Evolutionary conservation across 768 basidiomycete species (phyloP), one percentile per base, ranked within the genome.

Genomic region (Strobilomyces echinocephalus): DNA sequence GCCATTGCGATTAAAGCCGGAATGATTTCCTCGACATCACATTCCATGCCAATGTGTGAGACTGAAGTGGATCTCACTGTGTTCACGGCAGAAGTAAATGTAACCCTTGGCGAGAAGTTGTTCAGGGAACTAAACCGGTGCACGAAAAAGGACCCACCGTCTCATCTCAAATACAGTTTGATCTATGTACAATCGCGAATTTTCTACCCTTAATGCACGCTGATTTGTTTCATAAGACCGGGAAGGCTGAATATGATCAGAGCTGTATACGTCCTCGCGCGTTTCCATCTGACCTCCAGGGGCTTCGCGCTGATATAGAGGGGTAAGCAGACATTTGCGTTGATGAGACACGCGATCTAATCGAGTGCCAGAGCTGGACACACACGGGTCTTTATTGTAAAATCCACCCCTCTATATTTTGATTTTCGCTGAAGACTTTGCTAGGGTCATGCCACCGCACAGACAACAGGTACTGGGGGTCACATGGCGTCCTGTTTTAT

Each of bases 111-210:
- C 33, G 20, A 35, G 33, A 46, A 46, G 15, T 33, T 46, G 28
- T 35, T 33, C 14, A 12, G 12, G 15, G 33, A 35, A 67, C 74
- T 98, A 34, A 79, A 88, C 54, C 77, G 95, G 54, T 90, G 92
- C 0, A 99, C 94, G 12, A 97, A 97, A 28, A 28, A 28, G 28
- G 28, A 28, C 8, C 28, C 28, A 28, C 28, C 28, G 4, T 79
- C 71, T 4, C 80, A 74, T 49, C 80, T 94, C 65, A 84, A 78
- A 51, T 88, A 89, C 49, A 83, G 88, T 60, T 76, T 99, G 12
- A 91, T 99, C 39, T 98, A 91, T 73, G 63, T 65, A 14, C n/a
- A 10, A 60, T 43, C 6, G 33, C 33, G 4, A 21, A 4, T 8
- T 59, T 7, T 1, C 20, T 16, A 10, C 54, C 34, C 14, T 28